Evolutionary conservation across 371 early-diverging fungal species (phyloP).

Genomic region (Homolaphlyctis polyrhiza): DNA sequence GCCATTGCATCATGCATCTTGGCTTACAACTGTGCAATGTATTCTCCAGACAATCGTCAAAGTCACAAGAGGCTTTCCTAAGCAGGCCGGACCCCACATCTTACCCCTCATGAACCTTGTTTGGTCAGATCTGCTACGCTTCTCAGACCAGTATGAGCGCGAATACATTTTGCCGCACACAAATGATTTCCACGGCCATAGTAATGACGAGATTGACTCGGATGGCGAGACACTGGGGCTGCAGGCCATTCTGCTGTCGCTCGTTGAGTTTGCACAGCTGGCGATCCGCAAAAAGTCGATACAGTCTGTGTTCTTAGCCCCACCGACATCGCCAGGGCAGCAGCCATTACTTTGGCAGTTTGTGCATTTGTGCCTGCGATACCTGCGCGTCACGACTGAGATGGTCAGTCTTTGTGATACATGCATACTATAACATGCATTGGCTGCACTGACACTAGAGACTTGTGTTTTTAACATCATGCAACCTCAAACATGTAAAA

Average conservation of each 20-base stretch:
- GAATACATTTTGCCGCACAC: slow-evolving; percentile 18
- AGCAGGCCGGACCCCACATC: slow-evolving; percentile 46
- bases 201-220: slow-evolving; percentile 64
- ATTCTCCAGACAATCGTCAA: slow-evolving; percentile 51
- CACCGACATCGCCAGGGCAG: not conserved
- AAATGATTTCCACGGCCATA: slow-evolving; percentile 38
- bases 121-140: slow-evolving; percentile 58
- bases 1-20: not conserved
- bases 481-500: no score
- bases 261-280: slow-evolving; percentile 64
- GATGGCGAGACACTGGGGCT: slow-evolving; percentile 75
- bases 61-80: slow-evolving; percentile 56
- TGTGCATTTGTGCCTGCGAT: slow-evolving; percentile 57
- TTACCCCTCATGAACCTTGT: slow-evolving; percentile 54
- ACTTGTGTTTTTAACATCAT: no score
- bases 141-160: slow-evolving; percentile 49
- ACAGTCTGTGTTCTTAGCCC: slow-evolving; percentile 6
- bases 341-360: slow-evolving; percentile 55
- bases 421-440: not conserved
- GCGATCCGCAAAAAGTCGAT: slow-evolving; percentile 49
- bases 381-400: slow-evolving; percentile 79
- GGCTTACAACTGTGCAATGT: no score
- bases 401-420: slow-evolving; percentile 34
- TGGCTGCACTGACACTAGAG: no score
- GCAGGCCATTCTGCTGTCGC: slow-evolving; percentile 60